Conservation (phyloP, 176 grass and related monocot genomes). For the Echinochloa phyllopogon region DNA sequence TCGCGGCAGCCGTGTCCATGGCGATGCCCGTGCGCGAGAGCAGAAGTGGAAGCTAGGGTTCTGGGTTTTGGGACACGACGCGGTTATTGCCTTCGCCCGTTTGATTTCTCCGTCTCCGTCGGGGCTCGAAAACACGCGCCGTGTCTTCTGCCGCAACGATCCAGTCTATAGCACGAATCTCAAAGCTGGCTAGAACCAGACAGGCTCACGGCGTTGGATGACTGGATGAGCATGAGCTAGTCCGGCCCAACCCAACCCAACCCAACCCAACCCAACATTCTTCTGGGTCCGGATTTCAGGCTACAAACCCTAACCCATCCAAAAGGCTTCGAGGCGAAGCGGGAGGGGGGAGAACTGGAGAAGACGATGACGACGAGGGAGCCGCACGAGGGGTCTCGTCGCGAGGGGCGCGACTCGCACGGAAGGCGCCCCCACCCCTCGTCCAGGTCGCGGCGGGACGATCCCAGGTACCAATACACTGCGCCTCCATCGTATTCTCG, state of each 20-base stretch:
- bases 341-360: not conserved
- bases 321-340: not conserved
- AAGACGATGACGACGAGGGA: slow-evolving; percentile 47
- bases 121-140: not conserved
- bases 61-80: slow-evolving; percentile 47
- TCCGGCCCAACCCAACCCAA: not conserved
- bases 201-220: not conserved
- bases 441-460: slow-evolving; percentile 51
- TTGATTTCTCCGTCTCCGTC: not conserved
- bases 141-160: not conserved
- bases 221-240: too few relatives aligned
- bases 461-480: slow-evolving; percentile 53
- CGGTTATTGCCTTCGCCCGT: not conserved
- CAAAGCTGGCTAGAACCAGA: not conserved
- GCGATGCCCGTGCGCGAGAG: slow-evolving; percentile 13
- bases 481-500: not conserved
- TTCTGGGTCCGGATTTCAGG: not conserved
- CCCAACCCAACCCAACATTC: not conserved
- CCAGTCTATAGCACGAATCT: slow-evolving; percentile 34
- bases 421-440: slow-evolving; percentile 51
- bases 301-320: slow-evolving; percentile 21
- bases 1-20: slow-evolving; percentile 36
- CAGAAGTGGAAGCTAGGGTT: slow-evolving; percentile 50
- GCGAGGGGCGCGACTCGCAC: slow-evolving; percentile 54
- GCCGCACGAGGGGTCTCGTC: slow-evolving; percentile 47